Conservation (phyloP, 352 stramenopile species). For the Phytophthora parvispora region DNA sequence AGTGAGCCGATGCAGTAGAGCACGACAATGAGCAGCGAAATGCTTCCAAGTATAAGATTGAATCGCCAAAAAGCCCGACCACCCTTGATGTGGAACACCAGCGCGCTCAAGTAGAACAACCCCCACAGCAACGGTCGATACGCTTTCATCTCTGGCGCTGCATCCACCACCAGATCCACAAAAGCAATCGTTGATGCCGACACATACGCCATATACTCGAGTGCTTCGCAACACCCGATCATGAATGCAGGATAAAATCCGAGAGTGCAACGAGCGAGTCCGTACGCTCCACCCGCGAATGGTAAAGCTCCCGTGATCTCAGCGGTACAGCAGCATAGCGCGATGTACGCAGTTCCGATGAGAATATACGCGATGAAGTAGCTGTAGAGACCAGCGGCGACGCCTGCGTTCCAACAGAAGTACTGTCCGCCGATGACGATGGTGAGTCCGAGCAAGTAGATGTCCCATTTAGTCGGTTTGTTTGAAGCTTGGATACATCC, state of each 20-base stretch:
- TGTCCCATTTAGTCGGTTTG: slow-evolving; percentile 40
- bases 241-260: slow-evolving; percentile 57
- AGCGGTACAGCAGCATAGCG: slow-evolving; percentile 50
- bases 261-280: slow-evolving; percentile 47
- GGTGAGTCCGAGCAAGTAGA: slow-evolving; percentile 62
- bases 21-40: slow-evolving; percentile 46
- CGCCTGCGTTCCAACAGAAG: slow-evolving; percentile 58
- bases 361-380: slow-evolving; percentile 51
- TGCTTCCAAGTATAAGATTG: slow-evolving; percentile 38
- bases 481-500: slow-evolving; percentile 10
- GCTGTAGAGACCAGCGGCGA: slow-evolving; percentile 50
- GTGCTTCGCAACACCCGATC: slow-evolving; percentile 60
- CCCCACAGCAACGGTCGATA: slow-evolving; percentile 40
- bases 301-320: slow-evolving; percentile 57
- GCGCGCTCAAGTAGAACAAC: slow-evolving; percentile 43
- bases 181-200: slow-evolving; percentile 42
- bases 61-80: slow-evolving; percentile 53
- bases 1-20: slow-evolving; percentile 52
- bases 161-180: slow-evolving; percentile 42
- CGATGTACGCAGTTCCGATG: slow-evolving; percentile 47
- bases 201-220: slow-evolving; percentile 63
- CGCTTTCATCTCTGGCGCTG: neutral
- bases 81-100: slow-evolving; percentile 43
- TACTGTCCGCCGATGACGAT: slow-evolving; percentile 68
- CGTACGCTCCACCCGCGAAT: slow-evolving; percentile 57